Evolutionary conservation across 2,329 filamentous ascomycete species (phyloP).

Genomic region (Harringtonia aguacate): DNA sequence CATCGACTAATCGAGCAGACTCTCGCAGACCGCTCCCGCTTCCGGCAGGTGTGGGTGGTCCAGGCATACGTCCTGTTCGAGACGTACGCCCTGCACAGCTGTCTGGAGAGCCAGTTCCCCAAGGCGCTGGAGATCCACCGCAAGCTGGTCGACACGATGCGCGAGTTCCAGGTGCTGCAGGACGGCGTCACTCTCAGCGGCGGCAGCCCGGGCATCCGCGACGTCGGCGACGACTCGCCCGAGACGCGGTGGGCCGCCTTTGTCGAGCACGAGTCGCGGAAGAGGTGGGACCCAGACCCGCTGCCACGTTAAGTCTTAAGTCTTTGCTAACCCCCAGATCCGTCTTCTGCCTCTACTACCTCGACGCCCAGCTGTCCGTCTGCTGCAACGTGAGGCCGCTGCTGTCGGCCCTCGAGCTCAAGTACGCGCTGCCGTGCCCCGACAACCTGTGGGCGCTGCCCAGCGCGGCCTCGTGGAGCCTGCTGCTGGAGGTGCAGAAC

Average conservation of each 20-base stretch:
- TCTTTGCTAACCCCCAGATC: not conserved
- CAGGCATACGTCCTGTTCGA: not conserved
- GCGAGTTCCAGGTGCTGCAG: constrained; percentile 1
- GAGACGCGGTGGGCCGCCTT: not conserved
- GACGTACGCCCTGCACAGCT: not conserved
- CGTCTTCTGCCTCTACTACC: not conserved
- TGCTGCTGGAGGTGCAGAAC: not conserved
- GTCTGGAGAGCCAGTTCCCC: not conserved
- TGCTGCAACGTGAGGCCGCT: not conserved
- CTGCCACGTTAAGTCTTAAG: not conserved
- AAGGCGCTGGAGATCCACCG: not conserved
- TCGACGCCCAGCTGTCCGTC: not conserved
- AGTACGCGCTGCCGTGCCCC: constrained; percentile 1
- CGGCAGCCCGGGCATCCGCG: not conserved
- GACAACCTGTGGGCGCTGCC: not conserved
- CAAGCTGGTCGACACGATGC: not conserved
- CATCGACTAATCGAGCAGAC: not conserved
- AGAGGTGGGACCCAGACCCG: not conserved
- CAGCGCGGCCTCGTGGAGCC: not conserved
- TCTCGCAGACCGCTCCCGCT: not conserved
- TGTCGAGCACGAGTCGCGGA: not conserved
- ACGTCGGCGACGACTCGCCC: not conserved
- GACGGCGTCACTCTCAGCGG: not conserved
- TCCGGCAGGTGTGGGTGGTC: not conserved
- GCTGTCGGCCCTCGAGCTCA: not conserved